Percentiles rank a stretch among this genome's conserved stretches.
These are phyloP conservation scores for Claviceps lovelessii DNA, from an alignment of 2,329 filamentous ascomycete genomes.

Conservation along the genomic window DNA sequence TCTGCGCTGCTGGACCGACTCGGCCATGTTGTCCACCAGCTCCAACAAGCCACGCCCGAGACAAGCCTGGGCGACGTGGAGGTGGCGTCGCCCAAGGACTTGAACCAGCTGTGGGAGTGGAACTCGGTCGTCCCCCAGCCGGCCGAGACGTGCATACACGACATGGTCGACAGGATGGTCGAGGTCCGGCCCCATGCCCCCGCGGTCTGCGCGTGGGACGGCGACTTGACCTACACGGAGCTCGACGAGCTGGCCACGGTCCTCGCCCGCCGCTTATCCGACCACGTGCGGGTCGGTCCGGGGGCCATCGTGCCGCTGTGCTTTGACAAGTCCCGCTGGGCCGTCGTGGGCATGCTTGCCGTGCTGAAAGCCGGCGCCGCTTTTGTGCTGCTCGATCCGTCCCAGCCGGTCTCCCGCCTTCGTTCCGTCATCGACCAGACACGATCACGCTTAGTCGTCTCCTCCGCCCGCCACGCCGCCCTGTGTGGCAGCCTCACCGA, in stretches of 20 bases:
- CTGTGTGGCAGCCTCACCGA: not conserved
- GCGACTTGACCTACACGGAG: slow-evolving; percentile 30
- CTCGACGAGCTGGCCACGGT: slow-evolving; percentile 27
- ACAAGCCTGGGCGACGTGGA: not conserved
- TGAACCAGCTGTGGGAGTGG: slow-evolving; percentile 33
- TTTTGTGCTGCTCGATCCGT: slow-evolving; percentile 33
- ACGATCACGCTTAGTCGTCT: not conserved
- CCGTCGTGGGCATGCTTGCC: slow-evolving; percentile 28
- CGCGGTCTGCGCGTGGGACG: slow-evolving; percentile 37
- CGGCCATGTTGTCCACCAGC: not conserved
- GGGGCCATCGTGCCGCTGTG: slow-evolving; percentile 34
- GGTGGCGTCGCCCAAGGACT: slow-evolving; percentile 12
- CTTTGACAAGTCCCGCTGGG: slow-evolving; percentile 35
- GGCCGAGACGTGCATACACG: slow-evolving; percentile 30
- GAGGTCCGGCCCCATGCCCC: slow-evolving; percentile 21
- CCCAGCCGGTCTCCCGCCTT: slow-evolving; percentile 30
- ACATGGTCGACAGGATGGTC: slow-evolving; percentile 28
- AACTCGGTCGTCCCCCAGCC: slow-evolving; percentile 27
- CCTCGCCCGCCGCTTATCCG: slow-evolving; percentile 24
- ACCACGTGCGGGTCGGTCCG: slow-evolving; percentile 7
- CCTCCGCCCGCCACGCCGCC: not conserved
- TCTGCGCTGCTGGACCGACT: not conserved
- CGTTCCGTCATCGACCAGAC: slow-evolving; percentile 29
- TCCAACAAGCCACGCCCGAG: not conserved
- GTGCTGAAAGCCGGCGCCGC: slow-evolving; percentile 35